Conservation (phyloP, 1,139 yeast genomes). For the Groenewaldozyma auringiensis region DNA sequence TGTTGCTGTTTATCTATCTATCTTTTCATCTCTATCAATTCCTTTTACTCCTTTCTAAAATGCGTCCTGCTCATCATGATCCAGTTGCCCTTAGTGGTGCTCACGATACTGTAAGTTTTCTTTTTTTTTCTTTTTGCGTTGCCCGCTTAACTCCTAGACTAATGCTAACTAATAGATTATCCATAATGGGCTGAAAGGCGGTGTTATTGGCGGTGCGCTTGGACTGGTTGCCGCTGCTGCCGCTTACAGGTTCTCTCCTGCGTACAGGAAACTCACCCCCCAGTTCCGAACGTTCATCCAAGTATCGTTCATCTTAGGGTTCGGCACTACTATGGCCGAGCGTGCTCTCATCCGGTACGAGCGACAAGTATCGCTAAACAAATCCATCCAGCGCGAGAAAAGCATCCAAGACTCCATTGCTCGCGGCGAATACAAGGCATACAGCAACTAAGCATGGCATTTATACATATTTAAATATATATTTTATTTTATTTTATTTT, state of each 20-base stretch:
- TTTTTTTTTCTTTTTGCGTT: too few species aligned
- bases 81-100: constrained; percentile 27
- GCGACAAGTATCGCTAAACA: constrained; percentile 20
- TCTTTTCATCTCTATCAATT: too few species aligned
- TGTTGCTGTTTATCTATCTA: too few species aligned
- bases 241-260: constrained; percentile 23
- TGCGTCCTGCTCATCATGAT: constrained; percentile 29
- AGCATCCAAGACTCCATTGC: constrained; percentile 24
- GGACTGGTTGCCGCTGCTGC: constrained; percentile 22
- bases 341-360: constrained; percentile 21
- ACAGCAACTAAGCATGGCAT: too few species aligned
- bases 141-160: too few species aligned
- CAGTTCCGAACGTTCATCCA: constrained; percentile 26
- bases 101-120: constrained; percentile 21
- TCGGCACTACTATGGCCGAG: constrained; percentile 26
- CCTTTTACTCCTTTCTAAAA: too few species aligned
- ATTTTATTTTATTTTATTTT: background rate
- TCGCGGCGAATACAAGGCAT: constrained; percentile 20
- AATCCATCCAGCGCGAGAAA: constrained; percentile 15
- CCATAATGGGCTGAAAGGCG: constrained; percentile 22
- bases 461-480: background rate
- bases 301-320: constrained; percentile 23
- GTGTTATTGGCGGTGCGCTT: constrained; percentile 20
- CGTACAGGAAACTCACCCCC: constrained; percentile 20
- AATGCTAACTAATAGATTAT: constrained; percentile 17